Conservation (phyloP, 345 rosid genomes). For the Nasturtium officinale region DNA sequence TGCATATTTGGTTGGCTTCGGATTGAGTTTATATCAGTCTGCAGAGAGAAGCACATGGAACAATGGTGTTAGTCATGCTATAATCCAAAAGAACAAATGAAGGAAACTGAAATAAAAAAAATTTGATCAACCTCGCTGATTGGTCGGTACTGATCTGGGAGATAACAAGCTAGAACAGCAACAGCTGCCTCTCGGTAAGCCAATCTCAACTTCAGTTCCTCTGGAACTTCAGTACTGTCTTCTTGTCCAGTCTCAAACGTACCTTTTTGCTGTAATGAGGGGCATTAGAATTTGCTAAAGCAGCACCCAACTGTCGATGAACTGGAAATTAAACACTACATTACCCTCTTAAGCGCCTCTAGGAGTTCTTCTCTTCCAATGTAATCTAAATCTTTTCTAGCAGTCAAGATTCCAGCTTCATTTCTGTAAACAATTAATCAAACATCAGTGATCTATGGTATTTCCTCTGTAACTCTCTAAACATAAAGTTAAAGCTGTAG, state of each 20-base stretch:
- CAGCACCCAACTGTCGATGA: not conserved
- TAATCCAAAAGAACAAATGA: not conserved
- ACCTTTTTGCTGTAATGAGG: constrained; percentile 77
- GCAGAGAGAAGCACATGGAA: constrained; percentile 36
- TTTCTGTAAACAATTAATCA: constrained; percentile 55
- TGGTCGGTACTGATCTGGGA: constrained; percentile 78
- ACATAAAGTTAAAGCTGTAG: constrained; percentile 10
- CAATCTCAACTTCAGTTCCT: constrained; percentile 78
- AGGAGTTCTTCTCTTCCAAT: constrained; percentile 90
- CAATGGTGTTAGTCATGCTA: constrained; percentile 22
- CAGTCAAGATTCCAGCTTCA: constrained; percentile 98
- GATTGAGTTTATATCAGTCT: constrained; percentile 87
- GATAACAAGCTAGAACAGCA: constrained; percentile 86
- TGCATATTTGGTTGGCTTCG: constrained; percentile 77
- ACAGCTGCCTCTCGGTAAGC: constrained; percentile 97
- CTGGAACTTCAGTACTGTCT: constrained; percentile 81
- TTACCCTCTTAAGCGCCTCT: constrained; percentile 89
- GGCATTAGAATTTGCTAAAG: constrained; percentile 13
- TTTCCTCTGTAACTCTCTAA: not conserved
- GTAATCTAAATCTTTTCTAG: constrained; percentile 85
- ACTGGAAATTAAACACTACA: constrained; percentile 26
- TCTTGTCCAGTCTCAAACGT: constrained; percentile 96
- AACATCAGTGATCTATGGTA: constrained; percentile 32
- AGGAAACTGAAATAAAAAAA: not conserved
- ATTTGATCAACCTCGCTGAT: constrained; percentile 62